Base-by-base conservation (phyloP, 2,329 filamentous ascomycete species). In the Apiospora rasikravindrae region DNA sequence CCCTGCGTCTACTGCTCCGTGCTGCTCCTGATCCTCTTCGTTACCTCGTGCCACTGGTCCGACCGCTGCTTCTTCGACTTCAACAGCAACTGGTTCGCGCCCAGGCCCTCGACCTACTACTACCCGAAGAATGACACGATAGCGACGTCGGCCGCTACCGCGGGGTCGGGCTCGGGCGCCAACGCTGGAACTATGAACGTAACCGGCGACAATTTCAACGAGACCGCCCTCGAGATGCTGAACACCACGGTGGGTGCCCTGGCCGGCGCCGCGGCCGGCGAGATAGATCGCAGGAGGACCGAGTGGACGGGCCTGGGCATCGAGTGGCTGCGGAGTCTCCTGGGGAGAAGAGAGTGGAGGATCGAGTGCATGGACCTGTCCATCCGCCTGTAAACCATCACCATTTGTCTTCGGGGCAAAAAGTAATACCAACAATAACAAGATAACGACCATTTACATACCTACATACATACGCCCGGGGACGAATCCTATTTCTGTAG, bases 1-100 rank as follows among this genome's bases (percentile, higher is more conserved):
- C 96, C 96, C 70, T 99, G 96, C 86, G 92, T 98, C 77, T 99
- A 99, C 88, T 99, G 96, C 89, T 98, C 95, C 73, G 91, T 98
- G 74, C 92, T 99, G 70, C 94, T 99, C 68, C 89, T 98, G 76
- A 95, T 98, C 77, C 94, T 99, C 77, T 97, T 98, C 86, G 89
- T 95, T 76, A 97, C 95, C 37, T 95, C 93, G 37, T 96, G 94
- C 83, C 92, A 95, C 88, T 96, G 94, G 94, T 93, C 92, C 76
- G 93, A 95, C 81, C 91, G 91, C 70, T 96, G 94, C 81, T 96
- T 98, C 85, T 96, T 98, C 86, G 96, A 98, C 85, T 93, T 98
- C 78, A 89, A 86, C 80, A 93, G 91, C 78, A 94, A 97, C 84
- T 98, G 95, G 96, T 98, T 98, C 83, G 91, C 95, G 77, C 92